Evolutionary conservation across 2,329 filamentous ascomycete species (phyloP).

Genomic region (Fusarium keratoplasticum): DNA sequence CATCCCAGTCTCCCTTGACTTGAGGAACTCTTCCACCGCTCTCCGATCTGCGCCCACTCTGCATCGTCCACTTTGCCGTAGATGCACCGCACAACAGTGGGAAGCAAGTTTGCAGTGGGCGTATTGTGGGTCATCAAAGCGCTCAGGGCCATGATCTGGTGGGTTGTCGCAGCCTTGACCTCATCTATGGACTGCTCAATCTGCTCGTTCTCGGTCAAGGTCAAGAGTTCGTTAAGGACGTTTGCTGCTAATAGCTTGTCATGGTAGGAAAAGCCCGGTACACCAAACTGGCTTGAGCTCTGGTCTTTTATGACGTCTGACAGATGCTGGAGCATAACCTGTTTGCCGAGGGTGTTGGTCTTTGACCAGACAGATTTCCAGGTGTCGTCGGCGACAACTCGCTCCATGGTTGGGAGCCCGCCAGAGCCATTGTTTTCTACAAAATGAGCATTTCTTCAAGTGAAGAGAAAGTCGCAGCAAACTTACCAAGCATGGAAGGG

Average conservation of each 20-base stretch:
- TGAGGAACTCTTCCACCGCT: background rate
- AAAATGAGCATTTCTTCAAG: background rate
- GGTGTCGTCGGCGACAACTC: background rate
- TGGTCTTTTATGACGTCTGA: background rate
- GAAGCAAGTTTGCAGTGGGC: background rate
- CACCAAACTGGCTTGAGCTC: background rate
- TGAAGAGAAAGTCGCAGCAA: background rate
- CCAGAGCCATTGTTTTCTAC: background rate
- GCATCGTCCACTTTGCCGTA: conserved; percentile 6
- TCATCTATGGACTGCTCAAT: conserved; percentile 5
- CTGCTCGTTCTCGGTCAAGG: conserved; percentile 10
- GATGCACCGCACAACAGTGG: conserved; percentile 11
- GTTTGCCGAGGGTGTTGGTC: conserved; percentile 10
- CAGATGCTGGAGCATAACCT: conserved; percentile 9
- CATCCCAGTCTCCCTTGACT: conserved; percentile 20
- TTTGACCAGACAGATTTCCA: conserved; percentile 2
- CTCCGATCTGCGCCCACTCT: background rate
- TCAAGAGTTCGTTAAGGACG: background rate
- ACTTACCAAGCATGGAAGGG: background rate
- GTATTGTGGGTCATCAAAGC: conserved; percentile 15
- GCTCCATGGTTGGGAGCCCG: conserved; percentile 6
- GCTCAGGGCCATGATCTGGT: conserved; percentile 12
- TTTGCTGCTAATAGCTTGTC: background rate
- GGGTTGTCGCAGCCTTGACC: conserved; percentile 15
- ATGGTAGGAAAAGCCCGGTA: background rate